Percentiles rank a stretch among this genome's conserved stretches.
phyloP scores from a whole-genome alignment of 495 filamentous ascomycete species.

The Darksidea phi region DNA sequence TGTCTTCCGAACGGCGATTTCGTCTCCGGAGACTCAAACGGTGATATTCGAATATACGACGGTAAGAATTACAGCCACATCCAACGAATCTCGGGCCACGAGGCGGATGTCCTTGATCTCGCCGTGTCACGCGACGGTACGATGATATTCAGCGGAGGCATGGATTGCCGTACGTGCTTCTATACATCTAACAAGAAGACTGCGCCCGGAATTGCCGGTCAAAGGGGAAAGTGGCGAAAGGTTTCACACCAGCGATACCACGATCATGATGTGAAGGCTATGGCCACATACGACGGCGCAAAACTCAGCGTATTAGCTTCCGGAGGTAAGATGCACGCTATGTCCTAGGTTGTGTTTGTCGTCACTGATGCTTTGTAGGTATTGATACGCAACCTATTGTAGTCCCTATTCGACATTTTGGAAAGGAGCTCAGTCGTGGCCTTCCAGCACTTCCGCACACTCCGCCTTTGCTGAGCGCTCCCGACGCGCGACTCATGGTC shows the following conservation, averaged over 20 bases:
- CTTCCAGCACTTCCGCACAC: constrained; percentile 79
- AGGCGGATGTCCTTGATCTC: constrained; percentile 86
- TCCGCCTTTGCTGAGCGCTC: constrained; percentile 66
- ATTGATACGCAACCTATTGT: constrained; percentile 81
- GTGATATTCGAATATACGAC: constrained; percentile 90
- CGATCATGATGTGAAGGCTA: constrained; percentile 88
- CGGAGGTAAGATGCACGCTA: constrained; percentile 64
- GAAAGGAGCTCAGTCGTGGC: constrained; percentile 74
- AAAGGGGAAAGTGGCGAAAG: constrained; percentile 72
- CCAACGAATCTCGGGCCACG: constrained; percentile 80
- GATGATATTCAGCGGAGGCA: constrained; percentile 84
- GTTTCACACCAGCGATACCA: constrained; percentile 80
- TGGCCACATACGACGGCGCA: constrained; percentile 84
- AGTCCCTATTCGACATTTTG: constrained; percentile 74
- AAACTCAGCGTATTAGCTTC: constrained; percentile 84
- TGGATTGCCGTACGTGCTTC: constrained; percentile 71
- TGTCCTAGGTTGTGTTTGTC: background rate
- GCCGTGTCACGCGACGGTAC: constrained; percentile 75
- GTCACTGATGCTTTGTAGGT: constrained; percentile 50
- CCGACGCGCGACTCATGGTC: constrained; percentile 69
- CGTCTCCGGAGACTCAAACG: constrained; percentile 90
- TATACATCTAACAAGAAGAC: constrained; percentile 64
- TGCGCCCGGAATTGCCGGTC: constrained; percentile 55
- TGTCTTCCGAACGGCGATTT: constrained; percentile 83
- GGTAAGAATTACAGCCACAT: constrained; percentile 82